A percentile compares a stretch with the other conserved stretches of the same genome.
These are phyloP conservation scores for Pyrrhoderma lamaoense DNA, from an alignment of 1,284 basidiomycete species.

Conservation along the genomic window DNA sequence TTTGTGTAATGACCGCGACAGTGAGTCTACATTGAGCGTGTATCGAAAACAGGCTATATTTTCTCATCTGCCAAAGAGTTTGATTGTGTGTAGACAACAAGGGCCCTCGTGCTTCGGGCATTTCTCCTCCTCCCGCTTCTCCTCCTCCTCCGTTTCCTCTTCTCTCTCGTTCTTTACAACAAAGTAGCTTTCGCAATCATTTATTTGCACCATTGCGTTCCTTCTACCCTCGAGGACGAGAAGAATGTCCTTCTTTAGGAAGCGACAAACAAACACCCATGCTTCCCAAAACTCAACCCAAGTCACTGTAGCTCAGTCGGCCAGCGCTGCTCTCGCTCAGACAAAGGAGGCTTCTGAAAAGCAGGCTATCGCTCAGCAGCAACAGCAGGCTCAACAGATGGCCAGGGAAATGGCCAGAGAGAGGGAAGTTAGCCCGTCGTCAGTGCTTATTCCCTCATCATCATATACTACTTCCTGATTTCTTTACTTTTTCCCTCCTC, in stretches of 20 bases:
- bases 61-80: not conserved
- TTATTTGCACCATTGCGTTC: constrained; percentile 45
- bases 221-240: constrained; percentile 46
- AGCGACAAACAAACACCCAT: constrained; percentile 46
- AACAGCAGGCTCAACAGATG: constrained; percentile 33
- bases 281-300: constrained; percentile 32
- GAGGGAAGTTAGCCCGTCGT: constrained; percentile 14
- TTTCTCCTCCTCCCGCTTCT: constrained; percentile 3
- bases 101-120: not conserved
- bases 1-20: too few relatives aligned
- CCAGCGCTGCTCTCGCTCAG: constrained; percentile 40
- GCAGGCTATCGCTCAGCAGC: constrained; percentile 35
- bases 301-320: constrained; percentile 51
- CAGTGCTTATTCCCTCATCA: constrained; percentile 4
- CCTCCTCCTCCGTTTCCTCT: constrained; percentile 11
- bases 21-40: too few relatives aligned
- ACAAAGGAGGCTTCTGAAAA: constrained; percentile 18
- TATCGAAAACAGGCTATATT: not conserved
- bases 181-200: not conserved
- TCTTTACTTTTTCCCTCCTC: not conserved
- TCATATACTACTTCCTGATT: constrained; percentile 2
- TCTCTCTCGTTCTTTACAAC: constrained; percentile 10
- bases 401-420: constrained; percentile 11
- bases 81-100: not conserved
- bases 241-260: constrained; percentile 87